These are phyloP conservation scores for Russula sp. DNA, from an alignment of 768 basidiomycete genomes.

Conservation along the genomic window DNA sequence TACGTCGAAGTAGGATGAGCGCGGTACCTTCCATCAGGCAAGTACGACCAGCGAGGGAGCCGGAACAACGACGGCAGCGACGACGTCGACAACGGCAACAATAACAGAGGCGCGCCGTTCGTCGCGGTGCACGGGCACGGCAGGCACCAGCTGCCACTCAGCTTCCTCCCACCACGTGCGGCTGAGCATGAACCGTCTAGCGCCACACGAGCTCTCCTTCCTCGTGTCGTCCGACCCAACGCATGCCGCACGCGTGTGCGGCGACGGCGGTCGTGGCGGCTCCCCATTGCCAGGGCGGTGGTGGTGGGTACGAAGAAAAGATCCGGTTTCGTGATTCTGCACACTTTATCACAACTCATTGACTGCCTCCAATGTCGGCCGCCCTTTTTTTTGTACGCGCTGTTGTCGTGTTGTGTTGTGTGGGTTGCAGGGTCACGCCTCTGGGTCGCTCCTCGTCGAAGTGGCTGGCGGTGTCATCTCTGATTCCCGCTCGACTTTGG, in stretches of 20 bases:
- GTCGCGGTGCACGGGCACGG: conserved; percentile 84
- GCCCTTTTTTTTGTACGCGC: too few species aligned
- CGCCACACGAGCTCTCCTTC: conserved; percentile 49
- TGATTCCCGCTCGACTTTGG: conserved; percentile 82
- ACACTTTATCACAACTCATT: neutral
- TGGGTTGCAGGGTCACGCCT: too few species aligned
- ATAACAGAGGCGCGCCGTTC: conserved; percentile 71
- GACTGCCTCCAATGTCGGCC: neutral
- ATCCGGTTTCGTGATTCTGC: conserved; percentile 89
- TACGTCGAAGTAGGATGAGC: too few species aligned
- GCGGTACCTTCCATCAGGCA: too few species aligned
- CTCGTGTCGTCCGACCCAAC: conserved; percentile 90
- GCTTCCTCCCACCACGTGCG: conserved; percentile 22
- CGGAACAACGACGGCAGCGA: neutral
- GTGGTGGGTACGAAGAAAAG: conserved; percentile 79
- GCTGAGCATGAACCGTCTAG: conserved; percentile 46
- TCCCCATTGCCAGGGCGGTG: too few species aligned
- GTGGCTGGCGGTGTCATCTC: conserved; percentile 89
- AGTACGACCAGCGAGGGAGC: too few species aligned
- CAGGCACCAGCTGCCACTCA: conserved; percentile 61
- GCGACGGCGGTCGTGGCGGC: conserved; percentile 62
- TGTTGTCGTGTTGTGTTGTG: neutral
- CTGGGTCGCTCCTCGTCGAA: conserved; percentile 76
- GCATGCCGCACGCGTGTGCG: conserved; percentile 85
- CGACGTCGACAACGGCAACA: too few species aligned